phyloP scores from a whole-genome alignment of 2,329 filamentous ascomycete species.

The Arthrobotrys sphaeroides region DNA sequence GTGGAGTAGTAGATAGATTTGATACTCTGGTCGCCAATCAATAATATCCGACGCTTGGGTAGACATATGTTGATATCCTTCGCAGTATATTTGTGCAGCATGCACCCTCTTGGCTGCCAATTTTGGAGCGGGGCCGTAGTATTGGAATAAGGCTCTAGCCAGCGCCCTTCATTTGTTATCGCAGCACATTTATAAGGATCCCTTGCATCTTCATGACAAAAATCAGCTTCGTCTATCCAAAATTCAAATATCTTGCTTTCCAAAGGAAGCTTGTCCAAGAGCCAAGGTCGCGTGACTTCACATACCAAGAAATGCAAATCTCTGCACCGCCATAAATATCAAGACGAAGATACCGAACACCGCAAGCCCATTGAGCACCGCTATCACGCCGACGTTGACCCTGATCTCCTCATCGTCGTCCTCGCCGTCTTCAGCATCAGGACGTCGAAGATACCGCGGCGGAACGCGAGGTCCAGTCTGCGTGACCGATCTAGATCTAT shows the following conservation, averaged over 20 bases:
- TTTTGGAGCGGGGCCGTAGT: constrained; percentile 62
- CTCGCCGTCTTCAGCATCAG: neutral
- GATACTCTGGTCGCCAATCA: constrained; percentile 70
- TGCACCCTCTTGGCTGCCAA: constrained; percentile 72
- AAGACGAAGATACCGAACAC: constrained; percentile 1
- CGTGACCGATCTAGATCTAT: neutral
- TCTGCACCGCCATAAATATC: constrained; percentile 11
- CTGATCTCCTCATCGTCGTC: constrained; percentile 1
- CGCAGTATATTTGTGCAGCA: constrained; percentile 67
- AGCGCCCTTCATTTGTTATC: constrained; percentile 66
- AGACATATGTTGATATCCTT: constrained; percentile 68
- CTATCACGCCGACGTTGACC: neutral
- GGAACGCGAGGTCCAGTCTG: constrained; percentile 2
- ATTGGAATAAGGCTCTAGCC: constrained; percentile 61
- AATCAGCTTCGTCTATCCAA: too few species aligned
- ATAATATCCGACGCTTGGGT: constrained; percentile 66
- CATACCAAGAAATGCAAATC: constrained; percentile 20
- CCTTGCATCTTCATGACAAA: constrained; percentile 58
- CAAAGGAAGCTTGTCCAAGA: too few species aligned
- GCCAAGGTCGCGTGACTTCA: neutral
- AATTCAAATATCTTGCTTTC: too few species aligned
- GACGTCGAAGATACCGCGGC: constrained; percentile 6
- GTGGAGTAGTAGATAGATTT: constrained; percentile 71
- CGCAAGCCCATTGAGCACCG: constrained; percentile 14
- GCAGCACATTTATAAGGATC: constrained; percentile 69